Evolutionary conservation across 2,329 filamentous ascomycete species (phyloP).

Genomic region (Neofusicoccum umdonicola): DNA sequence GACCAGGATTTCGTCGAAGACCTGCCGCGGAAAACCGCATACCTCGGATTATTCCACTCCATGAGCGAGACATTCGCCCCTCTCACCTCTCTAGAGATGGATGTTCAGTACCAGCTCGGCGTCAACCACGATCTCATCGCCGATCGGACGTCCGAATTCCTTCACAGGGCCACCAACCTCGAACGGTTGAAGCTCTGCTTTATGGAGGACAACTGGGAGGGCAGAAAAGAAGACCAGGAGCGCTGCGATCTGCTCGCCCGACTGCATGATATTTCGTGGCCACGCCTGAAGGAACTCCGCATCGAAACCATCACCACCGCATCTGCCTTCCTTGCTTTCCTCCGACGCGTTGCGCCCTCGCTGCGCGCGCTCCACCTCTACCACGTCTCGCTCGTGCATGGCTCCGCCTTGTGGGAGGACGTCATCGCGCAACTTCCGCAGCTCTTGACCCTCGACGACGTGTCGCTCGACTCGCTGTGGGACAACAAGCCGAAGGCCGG

Average conservation of each 20-base stretch:
- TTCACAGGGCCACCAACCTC: neutral
- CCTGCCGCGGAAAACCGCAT: neutral
- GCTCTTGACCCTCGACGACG: neutral
- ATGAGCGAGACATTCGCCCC: neutral
- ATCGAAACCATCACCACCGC: neutral
- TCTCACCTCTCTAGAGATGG: neutral
- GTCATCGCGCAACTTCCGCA: neutral
- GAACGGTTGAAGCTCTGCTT: neutral
- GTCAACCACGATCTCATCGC: neutral
- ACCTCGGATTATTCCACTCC: neutral
- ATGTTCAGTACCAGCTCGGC: neutral
- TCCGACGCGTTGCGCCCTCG: neutral
- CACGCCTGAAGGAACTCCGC: neutral
- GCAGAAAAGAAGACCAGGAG: neutral
- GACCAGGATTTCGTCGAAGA: neutral
- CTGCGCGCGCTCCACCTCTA: neutral
- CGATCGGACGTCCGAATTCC: neutral
- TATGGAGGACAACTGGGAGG: neutral
- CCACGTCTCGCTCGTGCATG: neutral
- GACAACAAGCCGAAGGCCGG: neutral
- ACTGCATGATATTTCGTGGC: neutral
- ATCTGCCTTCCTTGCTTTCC: neutral
- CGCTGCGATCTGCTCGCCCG: neutral
- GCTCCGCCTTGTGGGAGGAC: neutral
- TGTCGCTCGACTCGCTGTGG: neutral